Percentiles rank a stretch among this genome's conserved stretches.
phyloP scores from a whole-genome alignment of 768 basidiomycete genomes.

The Naematelia aurantialba region DNA sequence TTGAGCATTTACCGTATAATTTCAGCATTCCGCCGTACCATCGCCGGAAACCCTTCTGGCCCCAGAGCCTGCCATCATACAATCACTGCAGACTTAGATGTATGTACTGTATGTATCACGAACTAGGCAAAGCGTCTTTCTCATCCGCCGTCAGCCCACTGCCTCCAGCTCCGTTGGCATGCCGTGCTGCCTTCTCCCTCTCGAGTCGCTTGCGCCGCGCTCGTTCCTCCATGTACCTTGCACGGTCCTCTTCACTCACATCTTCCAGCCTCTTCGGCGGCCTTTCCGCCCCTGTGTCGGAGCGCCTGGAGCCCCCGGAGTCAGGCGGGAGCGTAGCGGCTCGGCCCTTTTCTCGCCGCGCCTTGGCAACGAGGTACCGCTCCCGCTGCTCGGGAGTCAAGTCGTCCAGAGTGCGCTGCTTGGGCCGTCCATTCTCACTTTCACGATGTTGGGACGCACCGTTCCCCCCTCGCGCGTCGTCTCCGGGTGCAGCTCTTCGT shows the following conservation, averaged over 20 bases:
- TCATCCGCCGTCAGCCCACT: constrained; percentile 26
- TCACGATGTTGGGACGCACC: too few species aligned
- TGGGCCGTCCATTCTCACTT: neutral
- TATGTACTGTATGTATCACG: neutral
- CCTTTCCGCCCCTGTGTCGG: too few species aligned
- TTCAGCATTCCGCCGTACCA: neutral
- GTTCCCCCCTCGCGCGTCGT: too few species aligned
- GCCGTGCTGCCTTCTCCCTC: constrained; percentile 10
- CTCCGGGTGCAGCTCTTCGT: too few species aligned
- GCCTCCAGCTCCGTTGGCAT: constrained; percentile 15
- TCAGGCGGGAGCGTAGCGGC: neutral
- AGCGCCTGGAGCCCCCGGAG: neutral
- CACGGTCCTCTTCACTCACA: neutral
- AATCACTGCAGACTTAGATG: too few species aligned
- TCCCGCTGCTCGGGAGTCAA: neutral
- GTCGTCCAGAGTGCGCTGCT: neutral
- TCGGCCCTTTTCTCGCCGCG: neutral
- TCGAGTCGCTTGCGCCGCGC: constrained; percentile 9
- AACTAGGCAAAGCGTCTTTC: constrained; percentile 13
- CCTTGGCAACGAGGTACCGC: neutral
- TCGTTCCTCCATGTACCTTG: constrained; percentile 13
- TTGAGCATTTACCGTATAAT: too few species aligned
- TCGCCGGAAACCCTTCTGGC: neutral
- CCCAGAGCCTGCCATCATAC: too few species aligned
- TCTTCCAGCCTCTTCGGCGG: neutral